Evolutionary conservation across 1,139 yeast genomes (phyloP).

Genomic region (Kodamaea sp.): DNA sequence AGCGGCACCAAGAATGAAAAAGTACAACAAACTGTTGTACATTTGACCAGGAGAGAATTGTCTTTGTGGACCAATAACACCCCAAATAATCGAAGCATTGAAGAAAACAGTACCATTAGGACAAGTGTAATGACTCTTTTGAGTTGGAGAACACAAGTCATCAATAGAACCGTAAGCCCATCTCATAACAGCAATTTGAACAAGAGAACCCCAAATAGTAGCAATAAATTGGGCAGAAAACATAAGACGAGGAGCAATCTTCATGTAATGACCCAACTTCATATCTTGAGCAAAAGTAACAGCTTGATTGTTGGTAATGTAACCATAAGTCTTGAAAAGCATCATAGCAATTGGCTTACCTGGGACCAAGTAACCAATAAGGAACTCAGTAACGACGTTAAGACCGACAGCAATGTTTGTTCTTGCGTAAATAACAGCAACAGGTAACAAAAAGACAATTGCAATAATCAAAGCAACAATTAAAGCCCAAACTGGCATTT

Average conservation of each 20-base stretch:
- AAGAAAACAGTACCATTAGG: slow-evolving; percentile 37
- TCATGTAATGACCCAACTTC: slow-evolving; percentile 55
- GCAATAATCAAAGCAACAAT: slow-evolving; percentile 42
- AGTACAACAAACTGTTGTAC: slow-evolving; percentile 38
- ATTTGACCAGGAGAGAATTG: slow-evolving; percentile 38
- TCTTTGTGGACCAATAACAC: slow-evolving; percentile 42
- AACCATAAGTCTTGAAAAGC: slow-evolving; percentile 46
- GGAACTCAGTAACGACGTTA: slow-evolving; percentile 44
- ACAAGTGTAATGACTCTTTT: slow-evolving; percentile 37
- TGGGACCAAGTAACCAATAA: slow-evolving; percentile 46
- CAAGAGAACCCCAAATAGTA: slow-evolving; percentile 44
- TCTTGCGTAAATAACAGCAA: slow-evolving; percentile 39
- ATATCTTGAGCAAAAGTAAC: slow-evolving; percentile 50
- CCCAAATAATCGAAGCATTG: slow-evolving; percentile 48
- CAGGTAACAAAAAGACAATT: slow-evolving; percentile 39
- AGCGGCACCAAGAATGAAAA: slow-evolving; percentile 39
- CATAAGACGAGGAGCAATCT: slow-evolving; percentile 43
- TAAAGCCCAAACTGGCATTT: slow-evolving; percentile 39
- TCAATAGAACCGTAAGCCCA: slow-evolving; percentile 44
- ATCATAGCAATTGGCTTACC: slow-evolving; percentile 48
- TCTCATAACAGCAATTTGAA: slow-evolving; percentile 43
- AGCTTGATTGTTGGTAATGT: slow-evolving; percentile 55
- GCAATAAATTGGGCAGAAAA: slow-evolving; percentile 47
- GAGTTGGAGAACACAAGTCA: slow-evolving; percentile 46
- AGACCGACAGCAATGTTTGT: slow-evolving; percentile 46